phyloP scores from a whole-genome alignment of 805 yeast species.

The Saccharomycodes ludwigii region DNA sequence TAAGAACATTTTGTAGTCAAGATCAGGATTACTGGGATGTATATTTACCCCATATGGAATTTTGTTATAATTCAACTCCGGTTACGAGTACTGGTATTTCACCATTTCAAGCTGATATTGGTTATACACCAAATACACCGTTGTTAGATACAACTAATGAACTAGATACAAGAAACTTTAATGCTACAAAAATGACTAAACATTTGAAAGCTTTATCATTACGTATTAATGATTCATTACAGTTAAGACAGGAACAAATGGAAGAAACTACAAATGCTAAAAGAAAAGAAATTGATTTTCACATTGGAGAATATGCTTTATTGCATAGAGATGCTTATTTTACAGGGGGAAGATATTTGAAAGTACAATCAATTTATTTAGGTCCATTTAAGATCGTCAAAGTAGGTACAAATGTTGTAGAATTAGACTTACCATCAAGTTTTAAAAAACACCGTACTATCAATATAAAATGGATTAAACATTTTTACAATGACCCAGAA shows the following conservation, averaged over 20 bases:
- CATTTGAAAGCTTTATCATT: not conserved
- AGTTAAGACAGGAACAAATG: not conserved
- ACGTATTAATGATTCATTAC: not conserved
- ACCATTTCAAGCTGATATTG: conserved; percentile 7
- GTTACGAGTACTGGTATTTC: not conserved
- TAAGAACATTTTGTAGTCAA: conserved; percentile 1
- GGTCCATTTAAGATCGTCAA: conserved; percentile 7
- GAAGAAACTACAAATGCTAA: not conserved
- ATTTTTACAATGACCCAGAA: not conserved
- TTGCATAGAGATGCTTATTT: conserved; percentile 6
- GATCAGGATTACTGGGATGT: conserved; percentile 4
- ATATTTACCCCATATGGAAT: conserved; percentile 4
- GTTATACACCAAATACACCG: conserved; percentile 6
- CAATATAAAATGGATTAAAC: conserved; percentile 2
- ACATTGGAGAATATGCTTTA: conserved; percentile 4
- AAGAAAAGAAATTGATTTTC: conserved; percentile 1
- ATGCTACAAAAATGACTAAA: not conserved
- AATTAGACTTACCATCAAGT: conserved; percentile 4
- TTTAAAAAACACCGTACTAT: conserved; percentile 3
- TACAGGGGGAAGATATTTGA: conserved; percentile 2
- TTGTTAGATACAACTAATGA: not conserved
- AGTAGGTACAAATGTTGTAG: not conserved
- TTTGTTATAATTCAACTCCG: conserved; percentile 4
- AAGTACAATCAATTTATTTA: conserved; percentile 5
- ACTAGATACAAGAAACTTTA: not conserved